These are phyloP conservation scores for Lathyrus tuberosus DNA, from an alignment of 306 rosid genomes.

Conservation along the genomic window DNA sequence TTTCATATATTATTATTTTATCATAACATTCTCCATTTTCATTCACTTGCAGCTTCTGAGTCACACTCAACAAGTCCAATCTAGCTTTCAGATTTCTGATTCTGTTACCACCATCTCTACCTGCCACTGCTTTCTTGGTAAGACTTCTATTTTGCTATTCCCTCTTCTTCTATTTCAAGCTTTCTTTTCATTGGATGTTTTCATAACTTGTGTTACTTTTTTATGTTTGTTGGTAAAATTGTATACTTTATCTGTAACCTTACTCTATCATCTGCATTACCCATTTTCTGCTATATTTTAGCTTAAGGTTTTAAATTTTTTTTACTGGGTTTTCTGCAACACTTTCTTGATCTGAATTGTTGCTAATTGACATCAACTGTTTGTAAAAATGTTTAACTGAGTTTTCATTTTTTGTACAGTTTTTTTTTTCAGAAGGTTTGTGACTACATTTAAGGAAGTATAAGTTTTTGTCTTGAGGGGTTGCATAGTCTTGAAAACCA, in stretches of 20 bases:
- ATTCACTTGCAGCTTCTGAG: conserved; percentile 3
- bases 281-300: conserved; percentile 34
- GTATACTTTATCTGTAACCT: conserved; percentile 14
- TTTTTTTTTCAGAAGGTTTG: conserved; percentile 43
- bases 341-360: conserved; percentile 47
- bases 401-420: conserved; percentile 8
- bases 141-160: neutral
- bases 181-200: neutral
- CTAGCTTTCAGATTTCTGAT: neutral
- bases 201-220: conserved; percentile 2
- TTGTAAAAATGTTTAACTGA: too few relatives aligned
- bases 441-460: conserved; percentile 43
- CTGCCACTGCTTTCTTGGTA: conserved; percentile 23
- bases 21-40: conserved; percentile 2
- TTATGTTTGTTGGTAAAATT: conserved; percentile 12
- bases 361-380: too few relatives aligned
- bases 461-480: conserved; percentile 27
- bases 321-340: conserved; percentile 9
- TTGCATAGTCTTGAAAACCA: conserved; percentile 36
- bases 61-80: conserved; percentile 17
- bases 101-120: neutral
- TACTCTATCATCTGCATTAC: conserved; percentile 48
- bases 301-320: conserved; percentile 29
- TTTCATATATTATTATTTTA: neutral
- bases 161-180: conserved; percentile 30